phyloP scores from a whole-genome alignment of 768 basidiomycete genomes.

The Strobilomyces echinocephalus region DNA sequence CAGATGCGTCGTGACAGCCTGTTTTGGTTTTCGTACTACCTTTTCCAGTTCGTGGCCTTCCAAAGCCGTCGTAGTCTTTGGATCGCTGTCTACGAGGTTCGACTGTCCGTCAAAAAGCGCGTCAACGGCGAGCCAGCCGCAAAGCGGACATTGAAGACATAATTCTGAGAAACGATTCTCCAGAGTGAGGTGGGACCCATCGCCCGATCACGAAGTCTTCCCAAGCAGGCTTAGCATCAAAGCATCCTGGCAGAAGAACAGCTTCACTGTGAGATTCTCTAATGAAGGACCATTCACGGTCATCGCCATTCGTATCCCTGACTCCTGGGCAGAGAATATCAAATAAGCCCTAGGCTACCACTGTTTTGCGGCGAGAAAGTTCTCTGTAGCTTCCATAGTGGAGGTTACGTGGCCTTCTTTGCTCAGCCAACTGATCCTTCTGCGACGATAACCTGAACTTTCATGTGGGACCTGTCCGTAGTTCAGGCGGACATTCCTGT shows the following conservation, averaged over 20 bases:
- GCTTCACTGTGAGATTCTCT: slow-evolving; percentile 25
- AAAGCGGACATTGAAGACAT: slow-evolving; percentile 21
- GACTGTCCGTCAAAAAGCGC: slow-evolving; percentile 6
- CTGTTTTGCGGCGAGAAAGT: slow-evolving; percentile 31
- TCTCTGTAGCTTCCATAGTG: slow-evolving; percentile 29
- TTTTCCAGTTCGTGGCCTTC: slow-evolving; percentile 10
- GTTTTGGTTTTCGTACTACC: slow-evolving; percentile 11
- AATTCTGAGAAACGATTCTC: background rate
- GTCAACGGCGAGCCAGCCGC: slow-evolving; percentile 12
- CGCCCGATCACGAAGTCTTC: background rate
- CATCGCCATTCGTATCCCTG: slow-evolving; percentile 14
- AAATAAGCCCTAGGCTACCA: slow-evolving; percentile 11
- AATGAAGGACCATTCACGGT: slow-evolving; percentile 21
- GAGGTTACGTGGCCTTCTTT: slow-evolving; percentile 16
- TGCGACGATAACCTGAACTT: slow-evolving; percentile 37
- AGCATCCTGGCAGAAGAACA: slow-evolving; percentile 21
- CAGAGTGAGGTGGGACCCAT: slow-evolving; percentile 1
- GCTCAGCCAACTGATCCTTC: slow-evolving; percentile 32
- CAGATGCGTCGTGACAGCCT: slow-evolving; percentile 5
- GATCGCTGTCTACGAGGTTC: background rate
- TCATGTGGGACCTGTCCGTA: slow-evolving; percentile 37
- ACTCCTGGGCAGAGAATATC: slow-evolving; percentile 21
- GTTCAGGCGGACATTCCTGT: slow-evolving; percentile 43
- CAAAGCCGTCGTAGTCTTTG: slow-evolving; percentile 2
- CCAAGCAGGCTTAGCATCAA: slow-evolving; percentile 10